Evolutionary conservation across 2,329 filamentous ascomycete genomes (phyloP).

Genomic region (Chaetomium globosum): DNA sequence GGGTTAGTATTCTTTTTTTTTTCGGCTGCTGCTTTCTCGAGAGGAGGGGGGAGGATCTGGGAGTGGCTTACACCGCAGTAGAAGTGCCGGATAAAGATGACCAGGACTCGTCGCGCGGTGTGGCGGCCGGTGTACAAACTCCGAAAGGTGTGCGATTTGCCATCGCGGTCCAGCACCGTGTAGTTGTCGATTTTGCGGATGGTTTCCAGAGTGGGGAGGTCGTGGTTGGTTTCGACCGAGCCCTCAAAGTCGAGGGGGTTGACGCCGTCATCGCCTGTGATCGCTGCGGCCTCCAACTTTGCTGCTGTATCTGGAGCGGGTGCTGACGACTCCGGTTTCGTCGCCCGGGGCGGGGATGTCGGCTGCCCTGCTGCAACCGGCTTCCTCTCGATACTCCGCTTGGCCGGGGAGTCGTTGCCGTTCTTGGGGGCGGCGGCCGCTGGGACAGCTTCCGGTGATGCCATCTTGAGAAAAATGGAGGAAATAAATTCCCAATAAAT

Average conservation of each 20-base stretch:
- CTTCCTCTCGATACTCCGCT: slow-evolving; percentile 15
- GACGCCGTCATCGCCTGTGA: slow-evolving; percentile 24
- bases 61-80: slow-evolving; percentile 70
- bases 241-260: slow-evolving; percentile 56
- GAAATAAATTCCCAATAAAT: neutral
- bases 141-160: slow-evolving; percentile 63
- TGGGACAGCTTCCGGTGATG: slow-evolving; percentile 12
- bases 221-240: slow-evolving; percentile 58
- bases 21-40: no score
- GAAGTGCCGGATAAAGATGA: slow-evolving; percentile 78
- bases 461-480: neutral
- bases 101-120: slow-evolving; percentile 59
- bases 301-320: neutral
- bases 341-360: slow-evolving; percentile 11
- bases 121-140: slow-evolving; percentile 62
- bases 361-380: neutral
- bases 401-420: slow-evolving; percentile 19
- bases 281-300: neutral
- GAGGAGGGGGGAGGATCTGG: no score
- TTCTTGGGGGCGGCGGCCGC: slow-evolving; percentile 1
- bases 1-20: neutral
- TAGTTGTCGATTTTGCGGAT: slow-evolving; percentile 58
- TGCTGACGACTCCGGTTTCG: neutral
- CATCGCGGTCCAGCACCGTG: slow-evolving; percentile 63
- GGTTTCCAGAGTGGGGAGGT: slow-evolving; percentile 54